phyloP scores from a whole-genome alignment of 2,329 filamentous ascomycete species.

The Neofusicoccum umdonicola region DNA sequence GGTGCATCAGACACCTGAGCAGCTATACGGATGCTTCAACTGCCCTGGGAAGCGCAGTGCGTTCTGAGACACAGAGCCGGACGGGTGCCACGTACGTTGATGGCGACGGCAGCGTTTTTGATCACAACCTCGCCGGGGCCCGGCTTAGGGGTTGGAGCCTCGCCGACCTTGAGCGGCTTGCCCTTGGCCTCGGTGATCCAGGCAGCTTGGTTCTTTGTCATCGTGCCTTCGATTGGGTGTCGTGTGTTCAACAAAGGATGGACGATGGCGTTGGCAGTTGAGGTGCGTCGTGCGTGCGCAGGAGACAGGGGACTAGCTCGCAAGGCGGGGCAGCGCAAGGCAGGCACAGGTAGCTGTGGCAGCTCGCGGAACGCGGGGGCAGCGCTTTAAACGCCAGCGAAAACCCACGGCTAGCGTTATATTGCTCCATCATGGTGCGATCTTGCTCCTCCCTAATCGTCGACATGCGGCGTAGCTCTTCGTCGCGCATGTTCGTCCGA shows the following conservation, averaged over 20 bases:
- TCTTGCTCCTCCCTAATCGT: neutral
- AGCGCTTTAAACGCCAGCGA: neutral
- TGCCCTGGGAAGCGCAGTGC: neutral
- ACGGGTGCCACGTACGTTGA: conserved; percentile 22
- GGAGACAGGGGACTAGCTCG: neutral
- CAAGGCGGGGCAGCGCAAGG: neutral
- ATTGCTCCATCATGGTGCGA: neutral
- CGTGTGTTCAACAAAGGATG: neutral
- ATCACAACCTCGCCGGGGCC: conserved; percentile 33
- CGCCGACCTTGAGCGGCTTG: conserved; percentile 30
- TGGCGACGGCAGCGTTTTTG: conserved; percentile 33
- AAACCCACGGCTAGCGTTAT: neutral
- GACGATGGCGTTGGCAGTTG: too few species aligned
- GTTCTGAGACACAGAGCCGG: neutral
- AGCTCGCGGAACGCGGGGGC: neutral
- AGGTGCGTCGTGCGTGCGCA: neutral
- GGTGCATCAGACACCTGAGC: neutral
- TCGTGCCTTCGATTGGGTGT: neutral
- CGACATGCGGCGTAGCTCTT: neutral
- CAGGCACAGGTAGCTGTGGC: neutral
- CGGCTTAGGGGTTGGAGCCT: conserved; percentile 28
- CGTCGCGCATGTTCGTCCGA: neutral
- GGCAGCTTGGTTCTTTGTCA: conserved; percentile 31
- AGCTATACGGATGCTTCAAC: neutral
- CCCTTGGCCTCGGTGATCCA: conserved; percentile 31